Conservation (phyloP, 176 grass and related monocot species). For the Aechmea fasciata region DNA sequence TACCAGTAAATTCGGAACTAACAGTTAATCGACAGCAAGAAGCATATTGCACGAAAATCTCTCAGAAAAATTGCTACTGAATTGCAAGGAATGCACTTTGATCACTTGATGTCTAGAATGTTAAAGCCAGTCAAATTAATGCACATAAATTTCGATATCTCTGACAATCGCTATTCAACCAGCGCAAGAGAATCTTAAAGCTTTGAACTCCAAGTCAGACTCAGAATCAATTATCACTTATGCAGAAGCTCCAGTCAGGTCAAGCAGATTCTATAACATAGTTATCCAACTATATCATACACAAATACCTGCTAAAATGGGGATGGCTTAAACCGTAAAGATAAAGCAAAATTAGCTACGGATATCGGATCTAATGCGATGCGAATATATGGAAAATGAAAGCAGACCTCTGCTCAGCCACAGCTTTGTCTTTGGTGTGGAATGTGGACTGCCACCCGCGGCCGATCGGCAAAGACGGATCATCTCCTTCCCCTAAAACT, state of each 20-base stretch:
- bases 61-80: background rate
- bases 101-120: background rate
- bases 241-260: no score
- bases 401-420: conserved; percentile 61
- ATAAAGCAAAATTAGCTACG: background rate
- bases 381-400: background rate
- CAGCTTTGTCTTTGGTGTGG: conserved; percentile 58
- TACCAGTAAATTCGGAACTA: background rate
- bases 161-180: no score
- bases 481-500: conserved; percentile 73
- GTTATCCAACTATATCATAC: no score
- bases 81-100: background rate
- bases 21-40: background rate
- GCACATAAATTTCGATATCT: background rate
- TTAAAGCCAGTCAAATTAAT: background rate
- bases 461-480: conserved; percentile 85
- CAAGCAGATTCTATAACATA: no score
- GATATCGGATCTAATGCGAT: background rate
- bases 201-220: no score
- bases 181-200: no score
- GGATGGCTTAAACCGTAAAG: no score
- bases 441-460: conserved; percentile 96
- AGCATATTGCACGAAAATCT: no score
- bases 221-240: no score
- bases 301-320: no score